Percentiles rank a stretch among this genome's conserved stretches.
Evolutionary conservation across 495 filamentous ascomycete genomes (phyloP).

Genomic region (Monascus purpureus): DNA sequence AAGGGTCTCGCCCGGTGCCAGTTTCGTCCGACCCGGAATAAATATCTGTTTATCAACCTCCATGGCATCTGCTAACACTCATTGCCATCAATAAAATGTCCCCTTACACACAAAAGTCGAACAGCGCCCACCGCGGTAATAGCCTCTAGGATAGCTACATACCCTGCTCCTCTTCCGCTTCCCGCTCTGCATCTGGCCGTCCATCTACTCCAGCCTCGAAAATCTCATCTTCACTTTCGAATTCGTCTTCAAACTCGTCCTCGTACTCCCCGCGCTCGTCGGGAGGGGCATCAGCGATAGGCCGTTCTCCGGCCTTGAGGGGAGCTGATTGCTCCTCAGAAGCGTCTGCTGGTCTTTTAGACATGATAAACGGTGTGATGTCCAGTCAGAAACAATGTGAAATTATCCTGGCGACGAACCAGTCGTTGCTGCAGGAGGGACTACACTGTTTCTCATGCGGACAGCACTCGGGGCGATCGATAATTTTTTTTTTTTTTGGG

Average conservation of each 20-base stretch:
- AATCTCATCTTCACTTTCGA: slow-evolving; percentile 92
- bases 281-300: slow-evolving; percentile 27
- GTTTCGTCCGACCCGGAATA: slow-evolving; percentile 78
- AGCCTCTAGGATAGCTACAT: no score
- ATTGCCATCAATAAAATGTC: neutral
- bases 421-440: slow-evolving; percentile 7
- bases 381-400: slow-evolving; percentile 2
- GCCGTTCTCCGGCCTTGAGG: slow-evolving; percentile 58
- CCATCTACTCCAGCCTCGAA: slow-evolving; percentile 90
- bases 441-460: neutral
- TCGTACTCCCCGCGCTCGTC: slow-evolving; percentile 80
- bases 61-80: slow-evolving; percentile 48
- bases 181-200: slow-evolving; percentile 78
- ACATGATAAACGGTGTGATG: slow-evolving; percentile 50
- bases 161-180: slow-evolving; percentile 67
- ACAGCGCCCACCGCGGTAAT: neutral
- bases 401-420: slow-evolving; percentile 9
- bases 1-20: slow-evolving; percentile 78
- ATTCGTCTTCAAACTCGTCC: slow-evolving; percentile 94
- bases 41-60: slow-evolving; percentile 85
- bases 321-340: slow-evolving; percentile 37
- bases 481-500: slow-evolving; percentile 15
- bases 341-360: slow-evolving; percentile 51
- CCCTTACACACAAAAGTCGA: no score
- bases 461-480: slow-evolving; percentile 23